Evolutionary conservation across 352 stramenopile genomes (phyloP).

Genomic region (Phytopythium kandeliae): DNA sequence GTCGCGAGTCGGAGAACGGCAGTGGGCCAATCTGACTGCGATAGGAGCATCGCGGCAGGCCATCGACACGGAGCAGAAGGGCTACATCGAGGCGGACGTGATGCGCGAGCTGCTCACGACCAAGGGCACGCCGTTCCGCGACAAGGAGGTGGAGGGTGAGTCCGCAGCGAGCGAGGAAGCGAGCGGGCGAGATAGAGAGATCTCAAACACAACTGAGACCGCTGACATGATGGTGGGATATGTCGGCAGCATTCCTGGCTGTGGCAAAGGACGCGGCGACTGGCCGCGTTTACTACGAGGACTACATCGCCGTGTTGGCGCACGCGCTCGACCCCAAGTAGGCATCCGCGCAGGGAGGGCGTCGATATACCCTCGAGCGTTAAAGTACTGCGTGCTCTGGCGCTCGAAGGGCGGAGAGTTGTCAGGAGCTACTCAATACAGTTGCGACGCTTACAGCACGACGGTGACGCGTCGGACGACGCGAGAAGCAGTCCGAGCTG

Average conservation of each 20-base stretch:
- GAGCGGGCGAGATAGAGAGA: too few relatives aligned
- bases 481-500: neutral
- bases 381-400: neutral
- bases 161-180: neutral
- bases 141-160: slow-evolving; percentile 88
- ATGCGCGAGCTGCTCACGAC: slow-evolving; percentile 86
- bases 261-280: slow-evolving; percentile 82
- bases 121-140: slow-evolving; percentile 86
- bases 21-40: neutral
- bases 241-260: slow-evolving; percentile 61
- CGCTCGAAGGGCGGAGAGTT: neutral
- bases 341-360: neutral
- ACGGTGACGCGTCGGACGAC: slow-evolving; percentile 1
- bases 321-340: slow-evolving; percentile 46
- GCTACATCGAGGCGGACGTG: slow-evolving; percentile 87
- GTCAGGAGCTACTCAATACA: neutral
- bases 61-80: slow-evolving; percentile 74
- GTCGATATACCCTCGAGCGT: too few relatives aligned
- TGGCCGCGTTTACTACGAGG: slow-evolving; percentile 89
- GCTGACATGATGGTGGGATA: neutral
- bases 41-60: slow-evolving; percentile 17
- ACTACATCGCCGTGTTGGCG: slow-evolving; percentile 83
- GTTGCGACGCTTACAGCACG: slow-evolving; percentile 1
- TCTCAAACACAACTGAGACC: too few relatives aligned
- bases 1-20: too few relatives aligned